A percentile compares a stretch with the other conserved stretches of the same genome.
Conservation (phyloP, 2,329 filamentous ascomycete genomes). For the Penicillium sp. region DNA sequence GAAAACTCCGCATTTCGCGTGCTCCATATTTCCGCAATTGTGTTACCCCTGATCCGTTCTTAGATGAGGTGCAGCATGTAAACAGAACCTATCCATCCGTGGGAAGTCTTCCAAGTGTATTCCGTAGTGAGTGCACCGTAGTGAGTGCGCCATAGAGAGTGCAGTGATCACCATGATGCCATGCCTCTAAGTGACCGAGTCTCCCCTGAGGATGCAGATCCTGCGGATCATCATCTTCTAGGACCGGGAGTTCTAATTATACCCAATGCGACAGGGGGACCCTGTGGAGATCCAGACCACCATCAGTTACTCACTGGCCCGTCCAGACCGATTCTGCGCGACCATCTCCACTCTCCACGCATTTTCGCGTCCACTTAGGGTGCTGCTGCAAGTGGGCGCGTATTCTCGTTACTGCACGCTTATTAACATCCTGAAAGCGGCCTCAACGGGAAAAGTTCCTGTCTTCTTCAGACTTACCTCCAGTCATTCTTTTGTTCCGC, state of each 20-base stretch:
- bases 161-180: constrained; percentile 16
- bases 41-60: background rate
- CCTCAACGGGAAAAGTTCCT: background rate
- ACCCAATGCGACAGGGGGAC: background rate
- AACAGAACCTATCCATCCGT: too few relatives aligned
- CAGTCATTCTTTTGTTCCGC: constrained; percentile 38
- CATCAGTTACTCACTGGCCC: background rate
- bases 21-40: background rate
- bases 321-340: background rate
- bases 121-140: background rate
- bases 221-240: constrained; percentile 2
- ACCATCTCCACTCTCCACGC: background rate
- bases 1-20: background rate
- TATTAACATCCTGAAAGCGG: constrained; percentile 24
- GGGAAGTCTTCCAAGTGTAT: background rate
- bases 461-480: constrained; percentile 26
- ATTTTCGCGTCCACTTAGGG: background rate
- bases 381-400: constrained; percentile 3
- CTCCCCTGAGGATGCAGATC: constrained; percentile 14
- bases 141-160: background rate
- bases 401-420: constrained; percentile 15
- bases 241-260: background rate
- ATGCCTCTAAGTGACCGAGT: constrained; percentile 2
- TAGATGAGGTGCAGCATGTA: too few relatives aligned
- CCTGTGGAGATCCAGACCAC: background rate